A percentile compares a stretch with the other conserved stretches of the same genome.
These are phyloP conservation scores for Colletotrichum orbiculare DNA, from an alignment of 2,329 filamentous ascomycete species.

Conservation along the genomic window DNA sequence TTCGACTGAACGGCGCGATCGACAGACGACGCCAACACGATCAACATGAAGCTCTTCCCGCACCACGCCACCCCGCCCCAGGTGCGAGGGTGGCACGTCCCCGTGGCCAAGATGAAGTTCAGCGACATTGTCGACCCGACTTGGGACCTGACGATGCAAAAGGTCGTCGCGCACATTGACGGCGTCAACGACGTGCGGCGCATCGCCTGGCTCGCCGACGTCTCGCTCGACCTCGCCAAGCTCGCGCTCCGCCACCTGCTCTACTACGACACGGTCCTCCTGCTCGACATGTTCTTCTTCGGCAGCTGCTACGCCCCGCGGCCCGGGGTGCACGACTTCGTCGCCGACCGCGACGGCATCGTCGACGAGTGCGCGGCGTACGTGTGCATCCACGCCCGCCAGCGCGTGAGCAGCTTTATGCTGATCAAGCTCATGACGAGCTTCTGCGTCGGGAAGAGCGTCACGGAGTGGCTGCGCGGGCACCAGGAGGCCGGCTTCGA, in stretches of 20 bases:
- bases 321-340: constrained; percentile 81
- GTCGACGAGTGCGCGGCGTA: constrained; percentile 91
- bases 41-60: constrained; percentile 96
- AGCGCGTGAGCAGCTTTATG: constrained; percentile 66
- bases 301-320: constrained; percentile 88
- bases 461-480: constrained; percentile 86
- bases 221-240: constrained; percentile 86
- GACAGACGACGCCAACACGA: constrained; percentile 88
- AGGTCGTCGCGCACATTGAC: constrained; percentile 88
- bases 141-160: constrained; percentile 81
- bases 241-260: constrained; percentile 89
- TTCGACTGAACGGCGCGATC: constrained; percentile 1
- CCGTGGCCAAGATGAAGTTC: constrained; percentile 77
- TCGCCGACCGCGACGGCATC: constrained; percentile 77
- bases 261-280: constrained; percentile 90
- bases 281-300: constrained; percentile 97
- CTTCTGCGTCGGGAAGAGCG: constrained; percentile 84
- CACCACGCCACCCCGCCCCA: constrained; percentile 80
- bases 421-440: constrained; percentile 87
- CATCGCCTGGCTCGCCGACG: constrained; percentile 86
- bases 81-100: constrained; percentile 91
- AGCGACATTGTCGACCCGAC: constrained; percentile 72
- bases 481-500: constrained; percentile 75
- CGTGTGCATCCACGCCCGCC: constrained; percentile 67
- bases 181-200: constrained; percentile 90